phyloP scores from a whole-genome alignment of 2,329 filamentous ascomycete genomes.

The Byssochlamys sp. region DNA sequence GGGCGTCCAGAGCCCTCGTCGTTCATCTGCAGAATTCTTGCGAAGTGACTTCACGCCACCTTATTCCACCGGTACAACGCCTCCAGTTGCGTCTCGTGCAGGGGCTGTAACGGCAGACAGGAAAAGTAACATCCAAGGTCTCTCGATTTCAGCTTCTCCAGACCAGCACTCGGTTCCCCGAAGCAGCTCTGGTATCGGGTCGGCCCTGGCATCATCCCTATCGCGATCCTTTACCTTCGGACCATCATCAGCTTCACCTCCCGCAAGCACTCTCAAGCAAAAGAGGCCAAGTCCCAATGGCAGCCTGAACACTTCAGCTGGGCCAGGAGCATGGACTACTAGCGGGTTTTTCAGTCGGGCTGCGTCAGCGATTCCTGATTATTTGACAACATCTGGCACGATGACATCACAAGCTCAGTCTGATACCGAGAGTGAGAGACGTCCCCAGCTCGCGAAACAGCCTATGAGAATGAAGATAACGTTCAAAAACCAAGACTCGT shows the following conservation, averaged over 20 bases:
- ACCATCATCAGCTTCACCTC: conserved; percentile 35
- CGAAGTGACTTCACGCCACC: conserved; percentile 42
- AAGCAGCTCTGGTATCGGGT: conserved; percentile 33
- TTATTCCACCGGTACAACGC: conserved; percentile 45
- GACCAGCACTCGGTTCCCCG: conserved; percentile 31
- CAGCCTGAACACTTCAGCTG: conserved; percentile 22
- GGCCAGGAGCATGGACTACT: conserved; percentile 20
- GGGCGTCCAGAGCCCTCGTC: conserved; percentile 37
- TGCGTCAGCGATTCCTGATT: conserved; percentile 19
- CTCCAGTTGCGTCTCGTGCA: conserved; percentile 37
- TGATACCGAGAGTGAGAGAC: conserved; percentile 30
- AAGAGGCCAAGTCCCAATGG: conserved; percentile 30
- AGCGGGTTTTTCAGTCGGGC: conserved; percentile 14
- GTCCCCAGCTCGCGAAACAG: conserved; percentile 15
- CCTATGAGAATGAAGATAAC: conserved; percentile 36
- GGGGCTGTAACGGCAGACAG: conserved; percentile 31
- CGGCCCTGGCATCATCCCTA: conserved; percentile 35
- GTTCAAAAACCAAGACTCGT: conserved; percentile 49
- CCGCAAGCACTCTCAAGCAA: conserved; percentile 21
- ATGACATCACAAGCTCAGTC: conserved; percentile 26
- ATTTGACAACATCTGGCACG: conserved; percentile 20
- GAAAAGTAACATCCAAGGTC: conserved; percentile 32
- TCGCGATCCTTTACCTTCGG: conserved; percentile 37
- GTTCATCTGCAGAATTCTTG: conserved; percentile 44
- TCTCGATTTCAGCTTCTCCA: conserved; percentile 33